Base-by-base conservation (phyloP, 306 rosid species). In the Lithocarpus polystachyus region DNA sequence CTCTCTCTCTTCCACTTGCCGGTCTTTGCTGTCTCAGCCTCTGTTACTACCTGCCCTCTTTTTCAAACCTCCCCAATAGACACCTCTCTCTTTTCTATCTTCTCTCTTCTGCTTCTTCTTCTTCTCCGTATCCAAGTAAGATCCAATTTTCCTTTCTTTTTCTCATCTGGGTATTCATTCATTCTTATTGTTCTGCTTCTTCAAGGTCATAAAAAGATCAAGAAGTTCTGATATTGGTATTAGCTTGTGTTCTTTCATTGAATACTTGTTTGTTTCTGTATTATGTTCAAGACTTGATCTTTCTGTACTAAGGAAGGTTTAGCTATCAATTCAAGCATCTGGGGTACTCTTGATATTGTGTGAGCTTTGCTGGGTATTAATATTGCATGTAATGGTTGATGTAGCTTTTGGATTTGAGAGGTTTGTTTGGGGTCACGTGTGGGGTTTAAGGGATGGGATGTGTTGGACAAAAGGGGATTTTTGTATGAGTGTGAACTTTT, bases 1-100 rank as follows among this genome's bases (percentile, higher is more conserved):
- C 94, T 56, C 69, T 81, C 88, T 97, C 84, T 85, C 69, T 81
- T 86, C 98, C 94, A 93, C 97, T 92, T 89, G 96, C 84, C 84
- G 75, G 77, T 85, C 82, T 78, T 75, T 80, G 81, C 84, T 86
- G 89, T 86, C 88, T 87, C 86, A 54, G 77, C 88, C 81, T 85
- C 73, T 48, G 79, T 79, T 48, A 8, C 45, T 76, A 75, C 88
- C 84, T 75, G 86, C 82, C 83, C 82, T 81, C 76, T 76, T 76
- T 60, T 84, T 81, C 76, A 70, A 72, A 73, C 64, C 75, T 73
- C 29, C 65, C 77, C 75, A 81, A 20, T 62, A 56, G 76, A 67
- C 79, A 60, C 81, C 84, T 81, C 86, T 76, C 62, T 82, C 57
- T 83, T 78, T 78, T 75, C 80, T 60, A 18, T 64, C 81, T 75